Evolutionary conservation across 2,329 filamentous ascomycete genomes (phyloP).

Genomic region (Ceratocystis alfenasii): DNA sequence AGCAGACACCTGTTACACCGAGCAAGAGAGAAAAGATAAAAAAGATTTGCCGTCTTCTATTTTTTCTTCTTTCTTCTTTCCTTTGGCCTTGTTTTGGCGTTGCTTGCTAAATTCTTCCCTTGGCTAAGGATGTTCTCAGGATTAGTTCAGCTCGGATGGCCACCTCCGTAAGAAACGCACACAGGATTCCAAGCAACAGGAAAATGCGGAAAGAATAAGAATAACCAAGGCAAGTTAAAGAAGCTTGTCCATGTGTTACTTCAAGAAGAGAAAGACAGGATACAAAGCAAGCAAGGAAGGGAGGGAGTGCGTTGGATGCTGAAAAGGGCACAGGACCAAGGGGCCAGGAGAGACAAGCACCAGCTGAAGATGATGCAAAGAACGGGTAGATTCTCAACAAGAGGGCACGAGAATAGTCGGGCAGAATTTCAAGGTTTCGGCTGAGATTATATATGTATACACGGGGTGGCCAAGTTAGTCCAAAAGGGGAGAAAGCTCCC

Average conservation of each 20-base stretch:
- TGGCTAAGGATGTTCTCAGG: conserved; percentile 5
- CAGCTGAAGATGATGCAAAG: not conserved
- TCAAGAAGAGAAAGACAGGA: not conserved
- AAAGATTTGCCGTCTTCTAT: not conserved
- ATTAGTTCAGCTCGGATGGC: conserved; percentile 11
- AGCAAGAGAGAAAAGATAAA: not conserved
- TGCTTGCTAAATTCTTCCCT: conserved; percentile 5
- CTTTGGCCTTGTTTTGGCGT: not conserved
- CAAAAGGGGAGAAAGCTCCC: not conserved
- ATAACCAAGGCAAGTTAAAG: not conserved
- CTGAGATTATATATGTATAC: not conserved
- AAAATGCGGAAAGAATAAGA: not conserved
- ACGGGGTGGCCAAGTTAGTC: not conserved
- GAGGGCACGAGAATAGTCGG: not conserved
- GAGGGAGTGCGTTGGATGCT: not conserved
- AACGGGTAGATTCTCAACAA: not conserved
- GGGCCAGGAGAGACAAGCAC: not conserved
- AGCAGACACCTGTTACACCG: not conserved
- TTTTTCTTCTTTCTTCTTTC: not conserved
- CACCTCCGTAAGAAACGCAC: conserved; percentile 1
- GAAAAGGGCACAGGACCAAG: not conserved
- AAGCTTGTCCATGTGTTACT: conserved; percentile 1
- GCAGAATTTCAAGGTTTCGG: not conserved
- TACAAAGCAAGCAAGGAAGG: not conserved
- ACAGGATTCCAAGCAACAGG: conserved; percentile 1